A percentile compares a stretch with the other conserved stretches of the same genome.
Evolutionary conservation across 768 basidiomycete species (phyloP).

Genomic region (Zangia roseola): DNA sequence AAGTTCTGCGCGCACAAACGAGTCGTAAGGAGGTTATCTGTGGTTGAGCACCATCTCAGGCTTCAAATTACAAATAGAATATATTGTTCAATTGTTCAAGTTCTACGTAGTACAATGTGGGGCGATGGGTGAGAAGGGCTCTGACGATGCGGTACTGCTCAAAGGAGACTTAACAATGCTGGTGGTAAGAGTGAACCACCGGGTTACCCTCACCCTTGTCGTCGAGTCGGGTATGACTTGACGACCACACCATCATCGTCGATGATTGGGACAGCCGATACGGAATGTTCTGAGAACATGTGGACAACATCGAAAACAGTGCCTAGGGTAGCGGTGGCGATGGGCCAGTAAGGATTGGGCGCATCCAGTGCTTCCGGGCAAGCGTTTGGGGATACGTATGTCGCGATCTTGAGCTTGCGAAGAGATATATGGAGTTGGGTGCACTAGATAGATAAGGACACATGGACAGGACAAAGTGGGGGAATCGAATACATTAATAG

Average conservation of each 20-base stretch:
- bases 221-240: constrained; percentile 92
- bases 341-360: constrained; percentile 79
- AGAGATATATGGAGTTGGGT: constrained; percentile 75
- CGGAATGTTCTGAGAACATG: constrained; percentile 94
- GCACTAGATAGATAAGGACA: constrained; percentile 56
- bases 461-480: neutral
- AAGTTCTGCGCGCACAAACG: no score
- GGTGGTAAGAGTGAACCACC: no score
- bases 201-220: no score
- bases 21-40: no score
- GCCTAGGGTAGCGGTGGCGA: constrained; percentile 85
- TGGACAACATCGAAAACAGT: constrained; percentile 99
- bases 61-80: no score
- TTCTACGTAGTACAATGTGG: no score
- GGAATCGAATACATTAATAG: constrained; percentile 78
- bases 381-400: constrained; percentile 68
- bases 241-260: constrained; percentile 91
- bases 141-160: no score
- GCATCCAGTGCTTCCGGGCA: constrained; percentile 47
- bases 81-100: no score
- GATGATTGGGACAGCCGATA: constrained; percentile 95
- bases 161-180: no score
- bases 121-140: no score
- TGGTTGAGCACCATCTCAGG: no score
- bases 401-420: constrained; percentile 88